Percentiles rank a stretch among this genome's conserved stretches.
Evolutionary conservation across 768 basidiomycete genomes (phyloP).

Genomic region (Rhizopogon vulgaris): DNA sequence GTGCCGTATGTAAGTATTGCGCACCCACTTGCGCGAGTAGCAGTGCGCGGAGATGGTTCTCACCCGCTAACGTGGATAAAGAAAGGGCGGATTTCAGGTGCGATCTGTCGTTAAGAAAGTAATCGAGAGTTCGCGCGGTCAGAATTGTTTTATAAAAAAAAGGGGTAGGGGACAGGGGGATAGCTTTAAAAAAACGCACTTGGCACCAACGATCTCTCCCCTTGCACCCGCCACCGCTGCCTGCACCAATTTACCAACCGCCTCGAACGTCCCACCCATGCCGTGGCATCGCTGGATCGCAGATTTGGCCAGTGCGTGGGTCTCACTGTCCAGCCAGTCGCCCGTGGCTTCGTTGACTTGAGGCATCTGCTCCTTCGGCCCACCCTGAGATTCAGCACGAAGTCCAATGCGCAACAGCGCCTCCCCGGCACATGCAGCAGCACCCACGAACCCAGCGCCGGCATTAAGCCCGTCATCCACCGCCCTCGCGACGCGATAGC

Average conservation of each 20-base stretch:
- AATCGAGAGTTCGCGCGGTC: conserved; percentile 2
- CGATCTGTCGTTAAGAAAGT: conserved; percentile 12
- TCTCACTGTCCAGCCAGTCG: conserved; percentile 13
- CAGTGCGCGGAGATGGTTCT: conserved; percentile 70
- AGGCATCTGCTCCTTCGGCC: no score
- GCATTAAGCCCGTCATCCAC: neutral
- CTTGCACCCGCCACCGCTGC: conserved; percentile 31
- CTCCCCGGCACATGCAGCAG: conserved; percentile 48
- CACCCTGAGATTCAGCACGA: neutral
- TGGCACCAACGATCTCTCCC: conserved; percentile 53
- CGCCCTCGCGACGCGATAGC: conserved; percentile 50
- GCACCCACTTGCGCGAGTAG: conserved; percentile 62
- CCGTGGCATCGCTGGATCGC: conserved; percentile 38
- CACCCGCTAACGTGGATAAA: conserved; percentile 50
- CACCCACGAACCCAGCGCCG: conserved; percentile 34
- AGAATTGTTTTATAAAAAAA: conserved; percentile 8
- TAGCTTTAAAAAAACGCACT: conserved; percentile 36
- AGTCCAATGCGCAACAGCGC: conserved; percentile 46
- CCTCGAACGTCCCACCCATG: conserved; percentile 48
- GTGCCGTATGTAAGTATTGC: conserved; percentile 67
- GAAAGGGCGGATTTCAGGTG: conserved; percentile 57
- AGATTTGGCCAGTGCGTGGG: conserved; percentile 28
- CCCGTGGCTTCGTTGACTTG: neutral
- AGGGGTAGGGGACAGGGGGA: neutral
- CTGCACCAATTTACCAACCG: conserved; percentile 49